These are phyloP conservation scores for Poteriospumella lacustris DNA, from an alignment of 108 stramenopile species.

Conservation along the genomic window DNA sequence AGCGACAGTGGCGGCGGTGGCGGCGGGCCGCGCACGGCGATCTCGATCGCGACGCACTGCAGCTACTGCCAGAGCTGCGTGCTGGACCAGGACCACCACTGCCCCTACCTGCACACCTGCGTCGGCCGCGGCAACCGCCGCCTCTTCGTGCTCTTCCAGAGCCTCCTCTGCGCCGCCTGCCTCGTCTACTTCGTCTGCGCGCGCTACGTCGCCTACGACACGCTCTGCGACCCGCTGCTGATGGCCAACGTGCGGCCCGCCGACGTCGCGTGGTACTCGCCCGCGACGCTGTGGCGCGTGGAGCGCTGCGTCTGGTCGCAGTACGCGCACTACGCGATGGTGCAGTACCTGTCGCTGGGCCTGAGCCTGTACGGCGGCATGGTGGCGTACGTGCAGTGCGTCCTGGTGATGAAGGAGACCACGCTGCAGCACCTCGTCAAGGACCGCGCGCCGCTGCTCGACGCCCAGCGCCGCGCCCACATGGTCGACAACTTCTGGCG, in stretches of 20 bases:
- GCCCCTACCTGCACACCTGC: background rate
- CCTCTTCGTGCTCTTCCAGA: background rate
- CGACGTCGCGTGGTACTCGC: background rate
- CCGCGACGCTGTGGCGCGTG: background rate
- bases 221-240: too few species aligned
- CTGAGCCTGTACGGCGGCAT: background rate
- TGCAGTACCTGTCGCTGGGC: background rate
- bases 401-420: background rate
- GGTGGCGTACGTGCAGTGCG: background rate
- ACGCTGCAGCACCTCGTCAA: background rate
- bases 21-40: background rate
- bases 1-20: background rate
- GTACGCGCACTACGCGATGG: background rate
- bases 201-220: background rate
- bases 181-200: background rate
- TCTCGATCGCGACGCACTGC: background rate
- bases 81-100: conserved; percentile 20
- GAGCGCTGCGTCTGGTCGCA: background rate
- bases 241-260: too few species aligned
- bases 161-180: background rate
- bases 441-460: background rate
- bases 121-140: conserved; percentile 8
- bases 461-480: background rate
- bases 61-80: background rate
- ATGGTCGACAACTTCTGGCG: background rate